phyloP scores from a whole-genome alignment of 495 filamentous ascomycete species.

The Penicillium paxilli region DNA sequence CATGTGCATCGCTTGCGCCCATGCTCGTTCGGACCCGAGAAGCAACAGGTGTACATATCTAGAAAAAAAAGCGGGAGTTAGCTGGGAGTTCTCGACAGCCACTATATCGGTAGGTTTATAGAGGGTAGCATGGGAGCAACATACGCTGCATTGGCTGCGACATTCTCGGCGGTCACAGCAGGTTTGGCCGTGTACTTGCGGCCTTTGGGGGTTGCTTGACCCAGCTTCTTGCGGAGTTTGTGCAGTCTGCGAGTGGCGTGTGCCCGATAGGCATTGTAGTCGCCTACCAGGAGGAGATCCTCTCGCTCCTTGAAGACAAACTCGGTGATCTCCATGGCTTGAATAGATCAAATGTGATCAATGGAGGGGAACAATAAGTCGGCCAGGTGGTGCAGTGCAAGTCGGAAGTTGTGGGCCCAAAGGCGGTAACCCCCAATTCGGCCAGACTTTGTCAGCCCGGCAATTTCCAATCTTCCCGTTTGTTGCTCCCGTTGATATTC shows the following conservation, averaged over 20 bases:
- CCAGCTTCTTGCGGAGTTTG: conserved; percentile 80
- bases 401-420: conserved; percentile 5
- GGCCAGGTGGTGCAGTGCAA: conserved; percentile 24
- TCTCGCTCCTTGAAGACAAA: conserved; percentile 77
- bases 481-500: background rate
- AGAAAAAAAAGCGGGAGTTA: conserved; percentile 15
- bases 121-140: conserved; percentile 11
- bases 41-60: conserved; percentile 81
- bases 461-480: conserved; percentile 17
- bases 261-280: conserved; percentile 81
- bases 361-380: conserved; percentile 12
- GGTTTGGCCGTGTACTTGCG: conserved; percentile 77
- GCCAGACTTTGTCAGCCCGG: conserved; percentile 36
- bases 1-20: conserved; percentile 95
- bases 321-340: conserved; percentile 89
- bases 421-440: conserved; percentile 40
- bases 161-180: conserved; percentile 72
- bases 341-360: background rate
- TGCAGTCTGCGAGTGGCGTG: conserved; percentile 81
- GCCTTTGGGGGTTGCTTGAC: conserved; percentile 76
- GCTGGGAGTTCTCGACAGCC: background rate
- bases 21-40: conserved; percentile 85
- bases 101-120: background rate
- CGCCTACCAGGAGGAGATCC: conserved; percentile 79
- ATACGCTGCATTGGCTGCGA: conserved; percentile 77